Evolutionary conservation across 495 filamentous ascomycete species (phyloP), one percentile per base, ranked within the genome.

Genomic region (Cudoniella acicularis): DNA sequence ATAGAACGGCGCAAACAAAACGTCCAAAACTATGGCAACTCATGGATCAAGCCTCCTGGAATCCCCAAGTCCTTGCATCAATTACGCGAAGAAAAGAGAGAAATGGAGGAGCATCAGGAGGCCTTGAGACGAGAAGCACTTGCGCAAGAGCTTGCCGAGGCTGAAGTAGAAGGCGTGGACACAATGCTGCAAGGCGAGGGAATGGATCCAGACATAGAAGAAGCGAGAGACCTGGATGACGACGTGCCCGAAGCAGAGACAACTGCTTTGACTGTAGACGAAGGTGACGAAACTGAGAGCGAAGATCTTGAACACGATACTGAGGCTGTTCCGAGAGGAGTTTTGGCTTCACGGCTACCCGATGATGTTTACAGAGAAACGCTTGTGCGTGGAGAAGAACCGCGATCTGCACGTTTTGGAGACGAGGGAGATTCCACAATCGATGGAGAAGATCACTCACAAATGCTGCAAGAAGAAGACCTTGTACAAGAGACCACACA

Each of bases 11-110:
- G 90, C 45, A 88, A 88, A 66, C 75, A 80, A 21, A 87, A 88
- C 64, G 87, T 92, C 41, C 79, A 83, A 18, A 85, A 84, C 57
- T 90, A 90, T 64, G 90, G 90, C 52, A 81, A 77, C 63, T 82
- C 81, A 24, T 95, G 90, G 90, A 84, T 95, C 62, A 83, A 82
- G 52, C 90, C 90, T 10, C 87, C 87, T 0, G 90, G 90, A 9
- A 79, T 91, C 41, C 58, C 78, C 20, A 93, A 92, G 74, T 91
- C 90, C 10, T 78, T 91, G 63, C 81, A 88, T 60, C 87, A 88
- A 54, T 77, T 89, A 69, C 83, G 82, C 56, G 90, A 92, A 66
- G 90, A 93, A 77, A 78, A 85, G 23, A 83, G 87, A 18, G 90
- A 95, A 75, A 78, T 85, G 41, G 86, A 89, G 64, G 90, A 95